These are phyloP conservation scores for Coemansia sp. DNA, from an alignment of 192 early-diverging fungal genomes.

Conservation along the genomic window DNA sequence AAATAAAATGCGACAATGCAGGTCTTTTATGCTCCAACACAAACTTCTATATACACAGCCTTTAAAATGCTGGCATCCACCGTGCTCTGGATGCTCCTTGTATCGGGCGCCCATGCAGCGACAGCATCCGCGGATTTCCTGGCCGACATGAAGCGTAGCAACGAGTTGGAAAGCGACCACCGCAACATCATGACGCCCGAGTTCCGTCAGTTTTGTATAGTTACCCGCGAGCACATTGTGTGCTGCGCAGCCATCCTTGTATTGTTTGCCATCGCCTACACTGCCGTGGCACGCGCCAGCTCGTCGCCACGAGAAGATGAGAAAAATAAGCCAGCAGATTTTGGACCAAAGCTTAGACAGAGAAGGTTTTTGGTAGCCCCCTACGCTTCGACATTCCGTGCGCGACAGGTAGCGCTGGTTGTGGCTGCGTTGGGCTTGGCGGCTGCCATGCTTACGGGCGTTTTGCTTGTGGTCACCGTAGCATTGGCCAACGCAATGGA, in stretches of 20 bases:
- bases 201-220: conserved; percentile 38
- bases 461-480: conserved; percentile 28
- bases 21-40: too few species aligned
- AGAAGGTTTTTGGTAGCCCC: conserved; percentile 22
- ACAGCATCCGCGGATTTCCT: conserved; percentile 17
- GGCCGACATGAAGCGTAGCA: conserved; percentile 43
- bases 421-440: conserved; percentile 30
- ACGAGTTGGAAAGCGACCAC: conserved; percentile 45
- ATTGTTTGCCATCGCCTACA: conserved; percentile 32
- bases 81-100: too few species aligned
- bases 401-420: conserved; percentile 37
- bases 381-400: conserved; percentile 31
- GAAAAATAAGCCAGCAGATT: background rate
- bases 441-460: conserved; percentile 27
- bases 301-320: background rate
- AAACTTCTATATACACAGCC: too few species aligned
- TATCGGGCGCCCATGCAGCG: background rate
- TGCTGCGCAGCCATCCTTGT: conserved; percentile 26
- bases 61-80: too few species aligned
- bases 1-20: too few species aligned
- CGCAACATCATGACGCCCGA: conserved; percentile 50
- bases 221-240: conserved; percentile 40
- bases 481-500: conserved; percentile 48
- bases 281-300: conserved; percentile 26
- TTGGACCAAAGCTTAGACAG: background rate